Base-by-base conservation (phyloP, 495 filamentous ascomycete genomes). In the Penicillium cataractarum region DNA sequence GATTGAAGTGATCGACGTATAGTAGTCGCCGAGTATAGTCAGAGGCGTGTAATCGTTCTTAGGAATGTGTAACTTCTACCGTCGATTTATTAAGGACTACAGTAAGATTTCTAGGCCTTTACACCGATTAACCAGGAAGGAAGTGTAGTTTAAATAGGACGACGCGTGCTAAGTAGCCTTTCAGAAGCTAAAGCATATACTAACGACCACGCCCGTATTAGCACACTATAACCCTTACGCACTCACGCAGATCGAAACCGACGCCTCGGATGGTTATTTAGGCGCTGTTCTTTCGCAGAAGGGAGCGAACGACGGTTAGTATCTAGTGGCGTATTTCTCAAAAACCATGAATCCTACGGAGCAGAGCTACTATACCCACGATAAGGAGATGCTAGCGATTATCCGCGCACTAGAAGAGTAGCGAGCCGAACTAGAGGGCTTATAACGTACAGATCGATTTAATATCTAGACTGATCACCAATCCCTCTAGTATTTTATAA, bases 61-160 rank as follows among this genome's bases (percentile, higher is more conserved):
- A 19, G 63, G 71, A 0, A 73, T 79, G 52, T 64, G 21, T n/a
- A 71, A 72, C 49, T 78, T 76, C 57, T 76, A 75, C 50, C 48
- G 60, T 0, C 49, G 59, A 1, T 76, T 78, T 48, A 74, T 79
- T 1, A 13, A 62, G 1, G 39, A 63, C 0, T 77, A 68, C 59
- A 66, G 58, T 6, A 46, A 46, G n/a, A 69, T 70, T 13, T 57
- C 56, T 0, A 61, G 22, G 4, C 66, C 56, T 0, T 39, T 76
- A 9, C n/a, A 54, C 21, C 4, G 39, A 0, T 46, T 69, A 26
- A 44, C 24, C 0, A 31, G 12, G 5, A 46, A 57, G 35, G 55
- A 57, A 1, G n/a, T 48, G 1, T 22, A 0, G 3, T 57, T 44
- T 13, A 12, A 29, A 3, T 57, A 17, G 55, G 35, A 26, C 8